Base-by-base conservation (phyloP, 2,329 filamentous ascomycete species). In the Chaetomium globosum region DNA sequence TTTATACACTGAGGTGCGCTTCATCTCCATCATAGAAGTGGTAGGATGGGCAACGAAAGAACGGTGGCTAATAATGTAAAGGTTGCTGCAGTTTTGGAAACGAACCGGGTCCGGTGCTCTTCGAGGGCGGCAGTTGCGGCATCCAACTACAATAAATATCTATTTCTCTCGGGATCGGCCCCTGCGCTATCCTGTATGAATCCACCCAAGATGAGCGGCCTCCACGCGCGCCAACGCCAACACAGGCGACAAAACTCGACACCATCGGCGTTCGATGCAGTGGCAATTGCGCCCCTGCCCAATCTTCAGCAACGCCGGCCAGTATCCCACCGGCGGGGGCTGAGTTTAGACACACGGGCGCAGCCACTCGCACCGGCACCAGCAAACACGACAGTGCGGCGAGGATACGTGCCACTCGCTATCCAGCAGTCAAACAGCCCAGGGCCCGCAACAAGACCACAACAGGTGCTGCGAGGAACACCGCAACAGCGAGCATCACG, bases 241-340 rank as follows among this genome's bases (percentile, higher is more conserved):
- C 92, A 96, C 81, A 86, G 91, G 78, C 90, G 93, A 81, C 92
- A 96, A 82, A 89, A 91, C 75, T 97, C 93, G 74, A 94, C 91
- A 75, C 91, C 91, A 70, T 86, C 85, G 78, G 86, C 85, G 77
- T 91, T 91, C 80, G 91, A 94, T 77, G 86, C 87, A 74, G 85
- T 87, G 76, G 90, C 88, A 84, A 86, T 88, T 80, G 80, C 80
- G 65, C 85, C 83, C 80, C 83, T 90, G 80, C 85, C 88, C 74
- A 83, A 78, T 65, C 82, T 85, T 78, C 75, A 76, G 66, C 75
- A 73, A 52, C 76, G 76, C 69, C 77, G 76, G 68, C 73, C 70
- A 64, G 75, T 80, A 72, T 81, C 83, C 76, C 91, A 96, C 80
- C 89, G 92, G 79, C 86, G 92, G 77, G 93, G 93, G 75, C 87